Conservation (phyloP, 225 moss, liverwort and hornwort genomes). For the Lunularia cruciata region DNA sequence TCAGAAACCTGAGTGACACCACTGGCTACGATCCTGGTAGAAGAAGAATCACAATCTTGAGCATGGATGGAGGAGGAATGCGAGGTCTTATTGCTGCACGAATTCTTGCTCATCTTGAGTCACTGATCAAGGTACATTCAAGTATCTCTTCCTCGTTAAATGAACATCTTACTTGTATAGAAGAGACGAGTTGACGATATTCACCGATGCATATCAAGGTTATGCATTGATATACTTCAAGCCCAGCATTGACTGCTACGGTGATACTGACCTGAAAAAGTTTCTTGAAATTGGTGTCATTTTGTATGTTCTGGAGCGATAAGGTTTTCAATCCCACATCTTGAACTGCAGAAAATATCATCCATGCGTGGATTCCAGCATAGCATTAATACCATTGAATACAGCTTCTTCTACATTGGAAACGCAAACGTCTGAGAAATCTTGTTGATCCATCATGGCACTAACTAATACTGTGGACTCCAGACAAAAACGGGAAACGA, state of each 20-base stretch:
- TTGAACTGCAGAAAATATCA: neutral
- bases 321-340: neutral
- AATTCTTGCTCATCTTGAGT: conserved; percentile 72
- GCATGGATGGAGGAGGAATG: conserved; percentile 97
- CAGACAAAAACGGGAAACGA: conserved; percentile 67
- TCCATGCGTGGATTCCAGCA: neutral
- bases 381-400: neutral
- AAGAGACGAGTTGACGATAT: neutral
- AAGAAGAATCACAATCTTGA: conserved; percentile 52
- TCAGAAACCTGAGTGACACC: neutral
- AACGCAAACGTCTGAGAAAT: neutral
- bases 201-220: too few species aligned
- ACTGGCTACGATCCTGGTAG: conserved; percentile 29
- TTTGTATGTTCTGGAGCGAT: neutral
- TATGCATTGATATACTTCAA: neutral
- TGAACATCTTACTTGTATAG: neutral
- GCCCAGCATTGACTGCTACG: neutral
- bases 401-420: too few species aligned
- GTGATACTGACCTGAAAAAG: neutral
- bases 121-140: conserved; percentile 58
- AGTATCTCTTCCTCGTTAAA: neutral
- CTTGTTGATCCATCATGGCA: neutral
- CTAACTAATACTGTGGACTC: neutral
- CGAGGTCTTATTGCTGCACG: conserved; percentile 93
- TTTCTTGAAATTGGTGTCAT: too few species aligned